phyloP scores from a whole-genome alignment of 2,329 filamentous ascomycete species.

The Tolypocladium nubicola region DNA sequence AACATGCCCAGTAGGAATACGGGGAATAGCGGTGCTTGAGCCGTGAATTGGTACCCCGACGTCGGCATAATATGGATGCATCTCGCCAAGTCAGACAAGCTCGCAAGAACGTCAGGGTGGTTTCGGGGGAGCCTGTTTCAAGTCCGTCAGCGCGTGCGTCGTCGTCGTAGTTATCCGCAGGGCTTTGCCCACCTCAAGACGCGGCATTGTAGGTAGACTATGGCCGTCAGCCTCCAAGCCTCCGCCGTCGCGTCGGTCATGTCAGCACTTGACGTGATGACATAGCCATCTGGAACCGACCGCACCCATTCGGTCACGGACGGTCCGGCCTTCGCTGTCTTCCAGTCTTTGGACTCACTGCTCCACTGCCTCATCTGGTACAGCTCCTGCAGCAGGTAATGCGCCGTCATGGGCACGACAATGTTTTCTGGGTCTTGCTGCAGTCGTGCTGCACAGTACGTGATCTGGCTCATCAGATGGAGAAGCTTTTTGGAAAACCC shows the following conservation, averaged over 20 bases:
- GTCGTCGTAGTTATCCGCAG: not conserved
- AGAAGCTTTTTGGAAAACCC: constrained; percentile 29
- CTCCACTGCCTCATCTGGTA: constrained; percentile 24
- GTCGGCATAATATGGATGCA: constrained; percentile 30
- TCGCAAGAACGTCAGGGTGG: constrained; percentile 21
- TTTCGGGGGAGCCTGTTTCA: constrained; percentile 22
- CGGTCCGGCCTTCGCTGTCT: constrained; percentile 5
- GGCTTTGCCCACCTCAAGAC: constrained; percentile 19
- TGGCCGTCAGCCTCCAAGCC: constrained; percentile 27
- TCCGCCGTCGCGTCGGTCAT: constrained; percentile 32
- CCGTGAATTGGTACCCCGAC: constrained; percentile 27
- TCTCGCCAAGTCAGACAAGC: constrained; percentile 20
- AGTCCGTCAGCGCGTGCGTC: not conserved
- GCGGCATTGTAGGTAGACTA: constrained; percentile 28
- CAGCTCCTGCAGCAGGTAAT: constrained; percentile 16
- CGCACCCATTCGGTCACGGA: constrained; percentile 20
- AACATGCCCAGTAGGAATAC: constrained; percentile 29
- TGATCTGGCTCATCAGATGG: constrained; percentile 25
- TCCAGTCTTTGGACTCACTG: constrained; percentile 15
- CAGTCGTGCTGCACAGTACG: constrained; percentile 22
- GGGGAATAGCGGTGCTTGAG: constrained; percentile 29
- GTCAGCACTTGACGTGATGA: constrained; percentile 15
- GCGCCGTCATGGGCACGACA: constrained; percentile 19
- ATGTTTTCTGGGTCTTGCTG: constrained; percentile 20
- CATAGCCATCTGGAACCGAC: constrained; percentile 8